Base-by-base conservation (phyloP, 2,329 filamentous ascomycete species). In the Colletotrichum ledebouriae region DNA sequence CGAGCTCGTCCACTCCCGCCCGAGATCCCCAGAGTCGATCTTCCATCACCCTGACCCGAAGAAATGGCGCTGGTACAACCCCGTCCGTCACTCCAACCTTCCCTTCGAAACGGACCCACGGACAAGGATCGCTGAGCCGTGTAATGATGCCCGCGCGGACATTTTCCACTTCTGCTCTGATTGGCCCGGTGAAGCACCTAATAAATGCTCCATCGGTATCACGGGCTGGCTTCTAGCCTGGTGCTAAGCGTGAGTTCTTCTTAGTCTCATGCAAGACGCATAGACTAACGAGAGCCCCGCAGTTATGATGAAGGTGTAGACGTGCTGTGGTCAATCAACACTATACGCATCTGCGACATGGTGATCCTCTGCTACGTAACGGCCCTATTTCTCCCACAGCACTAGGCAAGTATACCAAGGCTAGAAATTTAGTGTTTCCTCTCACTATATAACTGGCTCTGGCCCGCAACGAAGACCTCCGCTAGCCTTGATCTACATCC, bases 1-100 rank as follows among this genome's bases (percentile, higher is more conserved):
- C 69, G 75, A 75, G 50, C 63, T 76, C 47, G 59, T 37, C 73
- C 70, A 58, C 39, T 10, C 15, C 3, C 60, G 64, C 68, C 13
- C 22, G 13, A 15, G 22, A 69, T 4, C 37, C 37, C 44, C 58
- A 46, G 25, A 25, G 44, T n/a, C 56, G 3, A n/a, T 15, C 22
- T 13, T 46, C 41, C 42, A 47, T n/a, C 34, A 20, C 11, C 41
- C 37, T 5, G 47, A 49, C 15, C 41, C 60, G 13, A 49, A 29
- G 13, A 39, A 6, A 1, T 70, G 67, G 67, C 46, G 13, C n/a
- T 70, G 67, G 67, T 59, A 52, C 9, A 58, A 63, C 53, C 39
- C 44, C 52, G 63, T 58, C n/a, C 66, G 67, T 37, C 67, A 70
- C 33, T 17, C 55, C 2, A 41, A 57, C 5, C 7, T 44, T 1